Conservation (phyloP, 2,329 filamentous ascomycete genomes). For the Shiraia bambusicola region DNA sequence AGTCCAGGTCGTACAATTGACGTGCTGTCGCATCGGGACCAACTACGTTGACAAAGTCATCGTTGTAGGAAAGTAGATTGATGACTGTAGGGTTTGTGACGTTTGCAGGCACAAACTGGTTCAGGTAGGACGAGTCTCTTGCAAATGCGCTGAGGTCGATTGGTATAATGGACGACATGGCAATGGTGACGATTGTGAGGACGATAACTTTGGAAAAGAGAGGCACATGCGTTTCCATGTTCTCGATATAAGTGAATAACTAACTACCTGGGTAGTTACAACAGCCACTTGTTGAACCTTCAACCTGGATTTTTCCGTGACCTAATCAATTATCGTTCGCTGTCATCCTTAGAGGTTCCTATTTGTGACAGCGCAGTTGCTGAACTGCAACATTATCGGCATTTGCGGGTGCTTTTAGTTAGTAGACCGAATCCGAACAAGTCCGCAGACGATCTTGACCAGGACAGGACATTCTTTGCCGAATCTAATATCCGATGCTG, state of each 20-base stretch:
- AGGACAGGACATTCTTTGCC: neutral
- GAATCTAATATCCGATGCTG: neutral
- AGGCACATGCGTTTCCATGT: constrained; percentile 4
- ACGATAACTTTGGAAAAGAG: constrained; percentile 4
- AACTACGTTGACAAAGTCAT: constrained; percentile 36
- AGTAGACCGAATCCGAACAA: constrained; percentile 1
- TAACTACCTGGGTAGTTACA: no score
- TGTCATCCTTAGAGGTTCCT: neutral
- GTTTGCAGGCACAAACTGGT: constrained; percentile 31
- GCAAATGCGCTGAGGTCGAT: constrained; percentile 38
- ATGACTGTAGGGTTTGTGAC: constrained; percentile 37
- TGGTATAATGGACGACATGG: constrained; percentile 33
- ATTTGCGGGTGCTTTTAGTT: constrained; percentile 1
- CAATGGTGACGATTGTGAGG: constrained; percentile 6
- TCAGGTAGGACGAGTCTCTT: constrained; percentile 34
- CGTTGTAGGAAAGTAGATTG: constrained; percentile 42
- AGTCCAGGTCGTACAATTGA: constrained; percentile 33
- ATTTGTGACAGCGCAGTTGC: neutral
- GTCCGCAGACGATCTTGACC: neutral
- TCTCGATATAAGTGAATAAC: no score
- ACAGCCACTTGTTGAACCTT: neutral
- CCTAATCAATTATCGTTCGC: constrained; percentile 2
- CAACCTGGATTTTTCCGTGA: constrained; percentile 2
- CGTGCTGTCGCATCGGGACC: constrained; percentile 36
- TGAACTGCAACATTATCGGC: neutral